These are phyloP conservation scores for Lactarius vividus DNA, from an alignment of 768 basidiomycete species.

Conservation along the genomic window DNA sequence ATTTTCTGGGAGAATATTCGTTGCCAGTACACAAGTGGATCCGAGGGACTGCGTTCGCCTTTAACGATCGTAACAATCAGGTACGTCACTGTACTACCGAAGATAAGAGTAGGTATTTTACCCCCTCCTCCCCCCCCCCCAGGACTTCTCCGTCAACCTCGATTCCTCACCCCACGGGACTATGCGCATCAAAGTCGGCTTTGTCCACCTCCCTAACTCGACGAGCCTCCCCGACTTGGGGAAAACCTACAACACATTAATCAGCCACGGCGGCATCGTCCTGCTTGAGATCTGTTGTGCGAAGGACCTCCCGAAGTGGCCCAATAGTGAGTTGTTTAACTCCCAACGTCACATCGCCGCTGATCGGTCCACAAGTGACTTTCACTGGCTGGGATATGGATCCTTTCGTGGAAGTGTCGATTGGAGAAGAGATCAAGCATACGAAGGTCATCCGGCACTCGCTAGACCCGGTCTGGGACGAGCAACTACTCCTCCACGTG, in stretches of 20 bases:
- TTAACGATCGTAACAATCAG: not conserved
- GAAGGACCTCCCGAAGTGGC: slow-evolving; percentile 45
- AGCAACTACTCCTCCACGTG: too few species aligned
- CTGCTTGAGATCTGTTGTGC: too few species aligned
- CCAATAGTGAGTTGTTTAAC: slow-evolving; percentile 37
- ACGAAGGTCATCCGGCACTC: too few species aligned
- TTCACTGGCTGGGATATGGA: too few species aligned
- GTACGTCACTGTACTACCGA: not conserved
- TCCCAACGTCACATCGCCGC: too few species aligned
- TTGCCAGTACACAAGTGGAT: too few species aligned
- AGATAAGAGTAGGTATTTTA: not conserved
- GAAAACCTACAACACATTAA: not conserved
- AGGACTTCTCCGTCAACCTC: not conserved
- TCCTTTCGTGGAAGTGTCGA: too few species aligned
- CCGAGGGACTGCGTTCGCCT: too few species aligned
- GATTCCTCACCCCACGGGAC: not conserved
- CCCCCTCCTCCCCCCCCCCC: not conserved
- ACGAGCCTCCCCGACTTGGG: not conserved
- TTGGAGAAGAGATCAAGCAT: too few species aligned
- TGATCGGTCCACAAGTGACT: too few species aligned
- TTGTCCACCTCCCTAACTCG: not conserved
- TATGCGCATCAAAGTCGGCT: not conserved
- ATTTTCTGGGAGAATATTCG: too few species aligned
- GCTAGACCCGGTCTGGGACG: too few species aligned
- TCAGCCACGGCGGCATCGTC: not conserved